These are phyloP conservation scores for Cladophialophora bantiana DNA, from an alignment of 2,329 filamentous ascomycete species.

Conservation along the genomic window DNA sequence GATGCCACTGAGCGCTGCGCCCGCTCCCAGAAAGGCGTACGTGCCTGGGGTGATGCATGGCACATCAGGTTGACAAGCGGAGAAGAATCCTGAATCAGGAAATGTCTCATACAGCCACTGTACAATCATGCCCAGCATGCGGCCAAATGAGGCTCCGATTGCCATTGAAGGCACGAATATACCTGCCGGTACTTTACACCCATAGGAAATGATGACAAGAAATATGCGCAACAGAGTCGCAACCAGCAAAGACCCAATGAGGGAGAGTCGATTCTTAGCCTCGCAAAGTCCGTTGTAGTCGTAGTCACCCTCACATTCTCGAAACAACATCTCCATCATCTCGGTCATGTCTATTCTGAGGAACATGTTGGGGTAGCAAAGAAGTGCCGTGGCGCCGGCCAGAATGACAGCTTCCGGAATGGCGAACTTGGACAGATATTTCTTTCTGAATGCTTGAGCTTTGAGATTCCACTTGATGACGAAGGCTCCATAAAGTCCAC, in stretches of 20 bases:
- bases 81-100: conserved; percentile 82
- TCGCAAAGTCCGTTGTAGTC: conserved; percentile 93
- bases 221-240: conserved; percentile 83
- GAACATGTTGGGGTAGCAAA: conserved; percentile 98
- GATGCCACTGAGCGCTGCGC: conserved; percentile 88
- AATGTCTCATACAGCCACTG: conserved; percentile 86
- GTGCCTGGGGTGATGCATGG: conserved; percentile 97
- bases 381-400: conserved; percentile 80
- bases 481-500: conserved; percentile 92
- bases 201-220: conserved; percentile 93
- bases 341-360: conserved; percentile 98
- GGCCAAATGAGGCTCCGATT: conserved; percentile 90
- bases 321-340: conserved; percentile 97
- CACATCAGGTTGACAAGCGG: conserved; percentile 85
- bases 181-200: conserved; percentile 95
- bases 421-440: conserved; percentile 83
- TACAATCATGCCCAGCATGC: conserved; percentile 92
- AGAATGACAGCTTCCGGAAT: conserved; percentile 85
- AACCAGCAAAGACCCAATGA: conserved; percentile 77
- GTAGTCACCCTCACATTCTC: conserved; percentile 87
- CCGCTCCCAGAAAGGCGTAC: conserved; percentile 93
- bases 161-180: conserved; percentile 99
- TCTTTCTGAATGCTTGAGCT: conserved; percentile 90
- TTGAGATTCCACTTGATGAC: conserved; percentile 98
- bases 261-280: conserved; percentile 73